Evolutionary conservation across 768 basidiomycete species (phyloP).

Genomic region (Xerocomellus dryophilus): DNA sequence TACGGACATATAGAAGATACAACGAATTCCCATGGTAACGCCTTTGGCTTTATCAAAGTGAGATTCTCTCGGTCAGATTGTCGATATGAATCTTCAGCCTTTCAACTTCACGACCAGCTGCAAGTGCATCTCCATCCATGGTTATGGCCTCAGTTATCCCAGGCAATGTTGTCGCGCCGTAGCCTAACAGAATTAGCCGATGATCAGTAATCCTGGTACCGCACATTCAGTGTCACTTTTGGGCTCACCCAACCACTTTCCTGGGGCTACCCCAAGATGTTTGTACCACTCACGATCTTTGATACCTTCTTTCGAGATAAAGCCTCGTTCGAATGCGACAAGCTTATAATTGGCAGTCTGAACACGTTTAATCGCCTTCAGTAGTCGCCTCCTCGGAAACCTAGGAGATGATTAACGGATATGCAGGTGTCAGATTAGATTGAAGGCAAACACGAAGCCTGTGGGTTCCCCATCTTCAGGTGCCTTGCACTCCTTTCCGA

Average conservation of each 20-base stretch:
- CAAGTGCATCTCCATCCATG: slow-evolving; percentile 59
- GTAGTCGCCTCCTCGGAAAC: slow-evolving; percentile 34
- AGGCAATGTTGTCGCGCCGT: slow-evolving; percentile 85
- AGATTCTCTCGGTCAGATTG: slow-evolving; percentile 40
- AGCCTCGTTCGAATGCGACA: slow-evolving; percentile 71
- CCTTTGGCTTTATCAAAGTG: slow-evolving; percentile 8
- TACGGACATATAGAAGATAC: not conserved
- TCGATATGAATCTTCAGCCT: slow-evolving; percentile 55
- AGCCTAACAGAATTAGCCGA: slow-evolving; percentile 43
- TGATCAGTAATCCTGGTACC: not conserved
- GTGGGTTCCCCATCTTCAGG: slow-evolving; percentile 1
- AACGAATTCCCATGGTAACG: not conserved
- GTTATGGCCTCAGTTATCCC: slow-evolving; percentile 77
- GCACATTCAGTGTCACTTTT: not conserved
- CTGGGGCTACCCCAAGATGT: slow-evolving; percentile 88
- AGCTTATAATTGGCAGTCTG: slow-evolving; percentile 65
- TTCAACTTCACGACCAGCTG: slow-evolving; percentile 62
- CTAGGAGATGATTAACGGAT: slow-evolving; percentile 15
- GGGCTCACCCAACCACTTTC: slow-evolving; percentile 73
- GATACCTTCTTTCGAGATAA: slow-evolving; percentile 78
- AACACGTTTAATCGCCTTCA: slow-evolving; percentile 59
- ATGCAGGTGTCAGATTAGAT: not conserved
- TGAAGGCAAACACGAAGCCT: slow-evolving; percentile 13
- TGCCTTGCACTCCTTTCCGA: slow-evolving; percentile 28
- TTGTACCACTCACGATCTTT: slow-evolving; percentile 85